Evolutionary conservation across 2,329 filamentous ascomycete species (phyloP).

Genomic region (Phaeosphaeria sp.): DNA sequence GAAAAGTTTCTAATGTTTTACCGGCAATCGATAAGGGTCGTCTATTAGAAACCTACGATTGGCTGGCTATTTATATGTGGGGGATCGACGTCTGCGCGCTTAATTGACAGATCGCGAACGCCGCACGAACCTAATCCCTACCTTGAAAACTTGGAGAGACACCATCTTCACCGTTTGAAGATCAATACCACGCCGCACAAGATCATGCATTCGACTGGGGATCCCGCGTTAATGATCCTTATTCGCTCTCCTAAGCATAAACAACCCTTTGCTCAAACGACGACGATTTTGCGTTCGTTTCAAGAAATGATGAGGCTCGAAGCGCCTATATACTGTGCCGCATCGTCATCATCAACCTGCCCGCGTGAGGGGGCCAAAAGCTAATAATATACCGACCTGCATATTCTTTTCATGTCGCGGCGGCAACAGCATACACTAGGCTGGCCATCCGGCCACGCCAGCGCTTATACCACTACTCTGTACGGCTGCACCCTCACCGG

Average conservation of each 20-base stretch:
- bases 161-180: constrained; percentile 4
- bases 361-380: constrained; percentile 30
- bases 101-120: constrained; percentile 20
- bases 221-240: not conserved
- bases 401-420: constrained; percentile 28
- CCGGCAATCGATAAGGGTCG: constrained; percentile 14
- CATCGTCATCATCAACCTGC: constrained; percentile 27
- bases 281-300: constrained; percentile 12
- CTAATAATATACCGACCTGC: constrained; percentile 34
- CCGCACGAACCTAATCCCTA: constrained; percentile 13
- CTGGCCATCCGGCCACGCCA: constrained; percentile 26
- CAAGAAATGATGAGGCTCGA: constrained; percentile 24
- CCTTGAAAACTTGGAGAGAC: constrained; percentile 12
- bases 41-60: constrained; percentile 11
- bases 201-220: constrained; percentile 11
- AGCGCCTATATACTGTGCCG: constrained; percentile 35
- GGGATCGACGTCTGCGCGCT: constrained; percentile 22
- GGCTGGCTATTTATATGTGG: constrained; percentile 20
- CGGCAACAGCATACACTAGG: constrained; percentile 30
- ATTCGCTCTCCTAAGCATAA: constrained; percentile 15
- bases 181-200: constrained; percentile 10
- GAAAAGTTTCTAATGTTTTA: not conserved
- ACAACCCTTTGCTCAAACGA: constrained; percentile 13
- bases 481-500: constrained; percentile 30
- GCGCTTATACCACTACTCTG: constrained; percentile 36